phyloP scores from a whole-genome alignment of 805 yeast species.

The Priceomyces carsonii region DNA sequence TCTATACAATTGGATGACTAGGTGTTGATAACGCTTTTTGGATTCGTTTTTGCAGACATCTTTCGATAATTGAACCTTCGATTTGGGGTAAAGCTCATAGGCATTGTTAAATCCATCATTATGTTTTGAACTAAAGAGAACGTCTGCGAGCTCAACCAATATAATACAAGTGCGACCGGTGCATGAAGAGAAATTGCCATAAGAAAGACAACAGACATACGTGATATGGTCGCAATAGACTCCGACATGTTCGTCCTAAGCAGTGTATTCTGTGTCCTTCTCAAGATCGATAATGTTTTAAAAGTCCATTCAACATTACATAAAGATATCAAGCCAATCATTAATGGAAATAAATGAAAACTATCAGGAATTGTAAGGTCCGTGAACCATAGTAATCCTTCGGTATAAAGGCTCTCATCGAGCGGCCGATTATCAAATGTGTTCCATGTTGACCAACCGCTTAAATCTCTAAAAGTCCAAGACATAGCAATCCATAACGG shows the following conservation, averaged over 20 bases:
- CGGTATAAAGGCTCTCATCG: slow-evolving; percentile 50
- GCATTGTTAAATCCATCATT: slow-evolving; percentile 63
- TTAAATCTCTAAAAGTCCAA: slow-evolving; percentile 68
- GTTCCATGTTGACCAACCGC: slow-evolving; percentile 63
- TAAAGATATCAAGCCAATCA: slow-evolving; percentile 68
- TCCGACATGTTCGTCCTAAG: slow-evolving; percentile 60
- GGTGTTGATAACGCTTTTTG: slow-evolving; percentile 10
- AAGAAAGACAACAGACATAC: slow-evolving; percentile 74
- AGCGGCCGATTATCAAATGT: slow-evolving; percentile 43
- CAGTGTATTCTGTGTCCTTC: slow-evolving; percentile 38
- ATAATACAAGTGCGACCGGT: slow-evolving; percentile 77
- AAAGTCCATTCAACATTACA: slow-evolving; percentile 83
- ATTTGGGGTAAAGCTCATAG: slow-evolving; percentile 54
- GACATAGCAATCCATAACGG: slow-evolving; percentile 87
- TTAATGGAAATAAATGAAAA: slow-evolving; percentile 62
- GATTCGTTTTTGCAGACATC: slow-evolving; percentile 8
- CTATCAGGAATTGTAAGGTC: slow-evolving; percentile 66
- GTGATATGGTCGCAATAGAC: slow-evolving; percentile 65
- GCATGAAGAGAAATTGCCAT: slow-evolving; percentile 87
- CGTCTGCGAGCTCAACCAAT: slow-evolving; percentile 86
- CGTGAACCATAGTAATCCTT: slow-evolving; percentile 61
- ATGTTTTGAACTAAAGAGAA: slow-evolving; percentile 78
- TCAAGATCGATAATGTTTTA: slow-evolving; percentile 57
- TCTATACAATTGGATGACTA: no score
- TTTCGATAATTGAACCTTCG: slow-evolving; percentile 24